Base-by-base conservation (phyloP, 768 basidiomycete species). In the Auriculariales sp. region DNA sequence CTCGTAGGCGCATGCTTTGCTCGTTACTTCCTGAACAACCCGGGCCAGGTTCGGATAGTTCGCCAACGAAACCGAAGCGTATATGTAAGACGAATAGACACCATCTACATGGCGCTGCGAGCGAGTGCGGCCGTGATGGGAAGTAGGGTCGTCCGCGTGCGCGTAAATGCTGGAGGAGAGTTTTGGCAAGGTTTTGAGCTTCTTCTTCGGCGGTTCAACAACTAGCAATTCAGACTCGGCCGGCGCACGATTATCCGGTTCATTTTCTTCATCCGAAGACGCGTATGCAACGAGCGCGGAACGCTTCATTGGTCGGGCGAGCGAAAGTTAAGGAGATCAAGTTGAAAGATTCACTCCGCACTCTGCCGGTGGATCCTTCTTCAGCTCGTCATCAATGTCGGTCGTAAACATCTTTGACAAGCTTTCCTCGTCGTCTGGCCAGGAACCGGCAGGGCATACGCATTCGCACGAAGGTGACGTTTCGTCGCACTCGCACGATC, bases 101-200 rank as follows among this genome's bases (percentile, higher is more conserved):
- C 93, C 93, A 11, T 89, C 83, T 3, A 90, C 78, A 59, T 89
- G 87, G 2, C 89, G 88, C 1, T 69, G 71, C 0, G 78, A 70
- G 28, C 93, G 77, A 44, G 68, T 69, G 28, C 92, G 77, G 12
- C 93, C 93, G 68, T 93, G 90, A 61, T 95, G 92, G 14, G 77
- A 65, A 3, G 79, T 65, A 2, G 91, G 90, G 57, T 88, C 68
- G 60, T 92, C 87, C 4, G 74, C 60, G 28, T 49, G 32, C 25
- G 34, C 25, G 35, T 49, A 34, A 22, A 28, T 24, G 31, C 28
- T 27, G 28, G 49, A 31, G n/a, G 49, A 19, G 24, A 25, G 25
- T 9, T 19, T 17, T 25, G 33, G 33, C 4, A 24, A 7, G n/a
- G 33, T 30, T 4, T 30, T 28, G 47, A 28, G 4, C n/a, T 39